These are phyloP conservation scores for Nannochloropsis salina DNA, from an alignment of 108 stramenopile species.

Conservation along the genomic window DNA sequence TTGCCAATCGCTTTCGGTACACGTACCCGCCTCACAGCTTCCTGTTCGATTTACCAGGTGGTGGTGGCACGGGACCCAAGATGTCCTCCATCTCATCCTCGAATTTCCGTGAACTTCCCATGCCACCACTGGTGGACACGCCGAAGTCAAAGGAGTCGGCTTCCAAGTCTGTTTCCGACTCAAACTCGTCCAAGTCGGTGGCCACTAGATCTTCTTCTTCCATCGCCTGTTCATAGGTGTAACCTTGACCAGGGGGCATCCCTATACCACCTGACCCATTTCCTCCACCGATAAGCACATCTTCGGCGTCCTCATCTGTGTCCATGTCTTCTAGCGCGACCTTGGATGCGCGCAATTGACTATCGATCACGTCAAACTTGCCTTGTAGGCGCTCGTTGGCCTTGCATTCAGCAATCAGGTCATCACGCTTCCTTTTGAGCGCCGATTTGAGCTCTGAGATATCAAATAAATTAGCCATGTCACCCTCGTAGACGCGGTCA, in stretches of 20 bases:
- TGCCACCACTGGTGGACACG: background rate
- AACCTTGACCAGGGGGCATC: background rate
- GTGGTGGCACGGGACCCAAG: slow-evolving; percentile 12
- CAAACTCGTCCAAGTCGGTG: slow-evolving; percentile 20
- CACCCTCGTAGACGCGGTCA: slow-evolving; percentile 63
- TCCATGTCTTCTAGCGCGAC: slow-evolving; percentile 18
- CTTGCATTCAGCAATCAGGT: slow-evolving; percentile 69
- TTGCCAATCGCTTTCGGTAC: background rate
- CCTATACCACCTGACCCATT: background rate
- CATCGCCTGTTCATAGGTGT: slow-evolving; percentile 33
- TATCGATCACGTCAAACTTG: slow-evolving; percentile 67
- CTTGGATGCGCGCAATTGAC: slow-evolving; percentile 58
- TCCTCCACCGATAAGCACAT: slow-evolving; percentile 17
- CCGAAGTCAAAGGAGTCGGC: background rate
- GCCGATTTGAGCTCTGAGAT: slow-evolving; percentile 45
- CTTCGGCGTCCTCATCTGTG: background rate
- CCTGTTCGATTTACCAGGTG: background rate
- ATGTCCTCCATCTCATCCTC: background rate
- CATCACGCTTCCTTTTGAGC: slow-evolving; percentile 51
- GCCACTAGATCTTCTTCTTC: slow-evolving; percentile 32
- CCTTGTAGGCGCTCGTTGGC: slow-evolving; percentile 71
- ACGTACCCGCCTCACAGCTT: background rate
- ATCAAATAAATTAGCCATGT: slow-evolving; percentile 61
- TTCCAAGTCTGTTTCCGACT: background rate
- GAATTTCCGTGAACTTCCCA: background rate